Percentiles rank a stretch among this genome's conserved stretches.
Evolutionary conservation across 192 early-diverging fungal species (phyloP).

Genomic region (Coemansia asiatica): DNA sequence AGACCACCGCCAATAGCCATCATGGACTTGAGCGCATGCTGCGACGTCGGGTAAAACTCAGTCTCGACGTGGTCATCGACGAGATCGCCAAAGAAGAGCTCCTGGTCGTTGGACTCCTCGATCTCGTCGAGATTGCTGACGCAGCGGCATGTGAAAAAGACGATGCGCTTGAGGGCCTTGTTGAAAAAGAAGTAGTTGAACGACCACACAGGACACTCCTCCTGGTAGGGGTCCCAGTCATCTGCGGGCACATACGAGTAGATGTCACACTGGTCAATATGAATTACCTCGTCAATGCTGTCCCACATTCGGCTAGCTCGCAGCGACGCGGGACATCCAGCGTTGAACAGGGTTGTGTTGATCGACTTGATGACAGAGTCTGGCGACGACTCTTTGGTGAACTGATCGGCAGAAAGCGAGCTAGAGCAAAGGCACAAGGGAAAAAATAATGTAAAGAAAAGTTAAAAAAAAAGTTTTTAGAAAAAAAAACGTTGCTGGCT

Average conservation of each 20-base stretch:
- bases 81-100: slow-evolving; percentile 45
- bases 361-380: slow-evolving; percentile 78
- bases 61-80: slow-evolving; percentile 37
- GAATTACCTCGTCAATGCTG: slow-evolving; percentile 78
- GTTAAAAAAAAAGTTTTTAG: background rate
- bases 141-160: slow-evolving; percentile 89
- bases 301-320: slow-evolving; percentile 74
- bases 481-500: background rate
- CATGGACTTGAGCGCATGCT: slow-evolving; percentile 40
- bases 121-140: slow-evolving; percentile 70
- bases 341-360: slow-evolving; percentile 81
- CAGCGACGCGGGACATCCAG: slow-evolving; percentile 58
- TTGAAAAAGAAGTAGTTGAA: slow-evolving; percentile 99
- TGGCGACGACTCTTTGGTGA: slow-evolving; percentile 66
- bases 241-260: slow-evolving; percentile 88
- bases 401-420: slow-evolving; percentile 55
- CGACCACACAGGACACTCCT: slow-evolving; percentile 89
- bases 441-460: background rate
- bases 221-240: slow-evolving; percentile 87
- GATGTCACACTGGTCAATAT: slow-evolving; percentile 82
- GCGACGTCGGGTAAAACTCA: slow-evolving; percentile 40
- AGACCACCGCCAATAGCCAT: slow-evolving; percentile 25
- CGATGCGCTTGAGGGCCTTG: slow-evolving; percentile 82
- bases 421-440: slow-evolving; percentile 31
- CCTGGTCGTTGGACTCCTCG: slow-evolving; percentile 46